A percentile compares a stretch with the other conserved stretches of the same genome.
Conservation (phyloP, 139 green algal genomes). For the Ettlia oleoabundans region DNA sequence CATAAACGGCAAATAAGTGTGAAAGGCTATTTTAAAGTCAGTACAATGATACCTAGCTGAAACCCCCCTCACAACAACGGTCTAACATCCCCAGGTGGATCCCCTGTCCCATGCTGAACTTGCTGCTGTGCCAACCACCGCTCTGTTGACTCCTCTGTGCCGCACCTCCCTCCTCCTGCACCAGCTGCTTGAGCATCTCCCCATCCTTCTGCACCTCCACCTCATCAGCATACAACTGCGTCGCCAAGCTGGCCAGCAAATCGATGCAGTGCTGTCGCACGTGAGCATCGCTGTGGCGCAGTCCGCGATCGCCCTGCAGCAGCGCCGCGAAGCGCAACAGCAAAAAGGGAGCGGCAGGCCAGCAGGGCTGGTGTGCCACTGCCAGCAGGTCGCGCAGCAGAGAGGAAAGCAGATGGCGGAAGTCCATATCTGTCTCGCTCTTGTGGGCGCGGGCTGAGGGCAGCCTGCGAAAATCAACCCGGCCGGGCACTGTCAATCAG, state of each 20-base stretch:
- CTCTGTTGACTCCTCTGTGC: too few relatives aligned
- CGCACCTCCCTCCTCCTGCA: not conserved
- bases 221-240: slow-evolving; percentile 30
- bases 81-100: too few relatives aligned
- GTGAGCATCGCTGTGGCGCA: slow-evolving; percentile 55
- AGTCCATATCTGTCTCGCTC: slow-evolving; percentile 55
- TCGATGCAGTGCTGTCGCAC: slow-evolving; percentile 69
- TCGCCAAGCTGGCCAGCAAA: slow-evolving; percentile 60
- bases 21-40: too few relatives aligned
- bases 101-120: too few relatives aligned
- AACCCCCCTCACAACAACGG: too few relatives aligned
- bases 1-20: too few relatives aligned
- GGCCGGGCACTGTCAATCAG: too few relatives aligned
- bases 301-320: slow-evolving; percentile 49
- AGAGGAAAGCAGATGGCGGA: slow-evolving; percentile 59
- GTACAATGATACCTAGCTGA: too few relatives aligned
- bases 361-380: slow-evolving; percentile 64
- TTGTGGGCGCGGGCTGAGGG: slow-evolving; percentile 46
- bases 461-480: slow-evolving; percentile 49
- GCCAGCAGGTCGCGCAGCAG: slow-evolving; percentile 73
- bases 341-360: slow-evolving; percentile 71
- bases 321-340: slow-evolving; percentile 64
- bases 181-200: slow-evolving; percentile 58
- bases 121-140: too few relatives aligned
- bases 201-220: not conserved